Conservation (phyloP, 140 eudicot genomes). For the Cichorium intybus region DNA sequence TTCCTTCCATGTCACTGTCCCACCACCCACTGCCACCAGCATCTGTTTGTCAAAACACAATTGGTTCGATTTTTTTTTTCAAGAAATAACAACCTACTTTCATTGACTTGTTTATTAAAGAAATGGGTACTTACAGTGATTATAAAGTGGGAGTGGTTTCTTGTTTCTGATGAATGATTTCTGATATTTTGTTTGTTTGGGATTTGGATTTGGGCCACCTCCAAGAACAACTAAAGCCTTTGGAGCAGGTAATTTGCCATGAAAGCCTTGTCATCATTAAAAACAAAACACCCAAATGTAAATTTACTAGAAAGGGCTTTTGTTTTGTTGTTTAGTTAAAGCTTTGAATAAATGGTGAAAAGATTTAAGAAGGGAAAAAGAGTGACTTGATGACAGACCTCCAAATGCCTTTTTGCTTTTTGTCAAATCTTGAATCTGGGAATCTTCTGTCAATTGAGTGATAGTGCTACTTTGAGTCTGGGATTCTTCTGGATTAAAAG, state of each 20-base stretch:
- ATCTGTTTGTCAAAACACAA: constrained; percentile 44
- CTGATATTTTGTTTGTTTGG: constrained; percentile 26
- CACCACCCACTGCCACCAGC: constrained; percentile 92
- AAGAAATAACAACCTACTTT: background rate
- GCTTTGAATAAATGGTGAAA: background rate
- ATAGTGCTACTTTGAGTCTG: constrained; percentile 13
- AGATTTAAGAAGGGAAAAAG: no score
- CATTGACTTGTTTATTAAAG: background rate
- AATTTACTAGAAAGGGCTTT: background rate
- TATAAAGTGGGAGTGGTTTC: constrained; percentile 52
- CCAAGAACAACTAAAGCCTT: constrained; percentile 75
- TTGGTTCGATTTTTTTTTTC: background rate
- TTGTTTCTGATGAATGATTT: constrained; percentile 23
- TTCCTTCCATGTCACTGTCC: constrained; percentile 89
- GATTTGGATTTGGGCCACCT: constrained; percentile 50
- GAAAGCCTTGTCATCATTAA: constrained; percentile 27
- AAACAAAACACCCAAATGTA: constrained; percentile 14
- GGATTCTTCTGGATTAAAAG: constrained; percentile 15
- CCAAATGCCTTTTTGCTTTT: constrained; percentile 33
- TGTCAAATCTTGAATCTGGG: constrained; percentile 23
- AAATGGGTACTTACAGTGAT: constrained; percentile 58
- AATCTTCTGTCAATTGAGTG: constrained; percentile 18
- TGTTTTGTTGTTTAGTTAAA: background rate
- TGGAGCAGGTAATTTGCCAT: constrained; percentile 33
- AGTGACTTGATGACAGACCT: constrained; percentile 32